Conservation (phyloP, 2,329 filamentous ascomycete genomes). For the Parasarocladium wereldwijsianum region DNA sequence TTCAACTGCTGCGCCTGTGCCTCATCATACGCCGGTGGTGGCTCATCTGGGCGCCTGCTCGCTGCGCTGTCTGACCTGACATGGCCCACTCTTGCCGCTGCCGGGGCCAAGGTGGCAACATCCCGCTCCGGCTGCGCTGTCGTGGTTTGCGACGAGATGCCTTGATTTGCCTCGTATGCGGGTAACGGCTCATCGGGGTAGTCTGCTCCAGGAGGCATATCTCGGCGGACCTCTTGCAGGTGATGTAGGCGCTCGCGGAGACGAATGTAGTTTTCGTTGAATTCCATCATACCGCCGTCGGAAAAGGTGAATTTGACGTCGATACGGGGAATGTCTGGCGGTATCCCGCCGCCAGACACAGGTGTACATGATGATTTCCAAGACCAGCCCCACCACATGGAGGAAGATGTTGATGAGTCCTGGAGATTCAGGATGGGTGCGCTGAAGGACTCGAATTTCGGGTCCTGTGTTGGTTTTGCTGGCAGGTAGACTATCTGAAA, state of each 20-base stretch:
- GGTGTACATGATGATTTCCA: slow-evolving; percentile 74
- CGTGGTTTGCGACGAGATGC: slow-evolving; percentile 14
- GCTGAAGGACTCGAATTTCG: slow-evolving; percentile 68
- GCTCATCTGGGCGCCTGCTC: slow-evolving; percentile 46
- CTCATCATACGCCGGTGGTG: slow-evolving; percentile 84
- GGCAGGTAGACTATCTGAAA: slow-evolving; percentile 76
- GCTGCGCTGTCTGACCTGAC: slow-evolving; percentile 20
- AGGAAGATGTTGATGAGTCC: slow-evolving; percentile 65
- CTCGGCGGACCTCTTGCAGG: slow-evolving; percentile 59
- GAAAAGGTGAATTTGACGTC: slow-evolving; percentile 82
- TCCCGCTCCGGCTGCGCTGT: slow-evolving; percentile 12
- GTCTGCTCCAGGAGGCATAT: slow-evolving; percentile 46
- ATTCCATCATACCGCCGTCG: slow-evolving; percentile 90
- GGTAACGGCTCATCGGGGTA: slow-evolving; percentile 79
- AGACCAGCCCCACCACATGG: slow-evolving; percentile 87
- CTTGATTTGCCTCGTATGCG: slow-evolving; percentile 66
- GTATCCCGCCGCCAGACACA: slow-evolving; percentile 71
- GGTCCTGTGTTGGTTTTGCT: slow-evolving; percentile 44
- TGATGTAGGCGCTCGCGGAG: slow-evolving; percentile 75
- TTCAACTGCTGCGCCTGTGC: slow-evolving; percentile 58
- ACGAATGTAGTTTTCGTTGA: slow-evolving; percentile 66
- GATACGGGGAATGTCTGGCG: slow-evolving; percentile 54
- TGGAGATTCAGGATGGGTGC: slow-evolving; percentile 75
- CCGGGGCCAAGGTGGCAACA: slow-evolving; percentile 10
- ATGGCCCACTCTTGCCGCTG: slow-evolving; percentile 10